Percentiles rank a stretch among this genome's conserved stretches.
These are phyloP conservation scores for Ceratocystis alfenasii DNA, from an alignment of 2,329 filamentous ascomycete genomes.

Conservation along the genomic window DNA sequence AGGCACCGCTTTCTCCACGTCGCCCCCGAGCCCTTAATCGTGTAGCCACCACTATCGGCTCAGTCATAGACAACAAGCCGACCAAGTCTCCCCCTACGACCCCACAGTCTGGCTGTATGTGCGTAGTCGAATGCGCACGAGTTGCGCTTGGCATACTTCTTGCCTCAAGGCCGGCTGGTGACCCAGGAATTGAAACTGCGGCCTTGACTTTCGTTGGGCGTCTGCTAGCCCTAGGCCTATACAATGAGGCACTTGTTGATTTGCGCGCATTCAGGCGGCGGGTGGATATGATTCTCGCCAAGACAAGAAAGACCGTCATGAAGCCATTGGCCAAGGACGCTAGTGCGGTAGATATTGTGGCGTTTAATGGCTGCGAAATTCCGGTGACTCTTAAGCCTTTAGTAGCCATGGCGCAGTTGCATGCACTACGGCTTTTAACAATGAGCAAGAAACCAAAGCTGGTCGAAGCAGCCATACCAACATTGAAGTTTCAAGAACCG, in stretches of 20 bases:
- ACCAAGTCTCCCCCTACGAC: conserved; percentile 26
- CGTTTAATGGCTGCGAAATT: conserved; percentile 41
- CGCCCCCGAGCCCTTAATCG: conserved; percentile 51
- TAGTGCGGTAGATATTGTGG: conserved; percentile 42
- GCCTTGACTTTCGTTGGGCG: conserved; percentile 59
- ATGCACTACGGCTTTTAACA: conserved; percentile 51
- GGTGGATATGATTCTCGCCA: conserved; percentile 35
- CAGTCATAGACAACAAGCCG: conserved; percentile 28
- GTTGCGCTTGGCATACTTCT: conserved; percentile 52
- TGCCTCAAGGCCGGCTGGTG: conserved; percentile 24
- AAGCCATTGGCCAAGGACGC: conserved; percentile 26
- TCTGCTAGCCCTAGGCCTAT: conserved; percentile 50
- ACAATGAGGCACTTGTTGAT: conserved; percentile 58
- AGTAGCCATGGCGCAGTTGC: conserved; percentile 52
- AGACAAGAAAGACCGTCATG: conserved; percentile 28
- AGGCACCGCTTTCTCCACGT: conserved; percentile 42
- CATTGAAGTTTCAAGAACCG: conserved; percentile 39
- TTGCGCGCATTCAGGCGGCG: conserved; percentile 52
- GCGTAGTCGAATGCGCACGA: conserved; percentile 57
- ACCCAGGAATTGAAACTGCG: conserved; percentile 59
- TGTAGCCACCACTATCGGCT: conserved; percentile 40
- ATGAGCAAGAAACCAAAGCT: conserved; percentile 46
- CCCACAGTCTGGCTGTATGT: conserved; percentile 37
- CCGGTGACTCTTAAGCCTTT: conserved; percentile 39
- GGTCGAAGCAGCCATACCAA: conserved; percentile 45